Evolutionary conservation across 2,329 filamentous ascomycete species (phyloP), one percentile per base, ranked within the genome.

Genomic region (Coleophoma cylindrospora): DNA sequence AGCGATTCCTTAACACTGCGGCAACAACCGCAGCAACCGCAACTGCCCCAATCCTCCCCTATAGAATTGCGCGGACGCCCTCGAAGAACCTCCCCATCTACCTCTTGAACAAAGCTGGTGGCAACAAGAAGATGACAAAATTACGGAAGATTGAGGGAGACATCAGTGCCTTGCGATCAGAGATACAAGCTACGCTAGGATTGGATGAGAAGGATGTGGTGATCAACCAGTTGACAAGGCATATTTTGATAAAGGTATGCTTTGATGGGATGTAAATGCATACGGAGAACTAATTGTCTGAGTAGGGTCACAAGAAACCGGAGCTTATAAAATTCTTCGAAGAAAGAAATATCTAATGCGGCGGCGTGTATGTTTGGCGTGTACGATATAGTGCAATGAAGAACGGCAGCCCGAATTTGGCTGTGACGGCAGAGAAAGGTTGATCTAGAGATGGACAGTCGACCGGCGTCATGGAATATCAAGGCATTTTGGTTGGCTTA

Each of bases 91-190:
- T 94, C 3, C 83, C 89, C 21, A 79, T 97, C 41, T 99, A 97
- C 71, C 74, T 83, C 14, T 75, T 83, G 57, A 74, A 71, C 56
- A 91, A 89, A 72, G 77, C 82, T 12, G 90, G 90, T 47, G 89
- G 89, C 13, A 94, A 88, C 57, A 76, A 84, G 64, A 81, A 83
- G 61, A 70, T 87, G 61, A 95, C 92, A 5, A 69, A 81, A 50
- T 71, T 99, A 50, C 87, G 90, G 66, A 91, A 88, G 69, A 78
- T 92, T 45, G 83, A 89, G 50, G 94, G 94, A 14, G 79, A 95
- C 65, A 63, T 83, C 45, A 68, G 73, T 33, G 77, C 73, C 3
- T 66, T 97, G 56, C 75, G 80, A 54, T 68, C 77, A 34, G 86
- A 91, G 58, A 65, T 97, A 50, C 70, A 74, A 36, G 63, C 70